phyloP scores from a whole-genome alignment of 2,329 filamentous ascomycete genomes.

The Cladosporium sphaerospermum region DNA sequence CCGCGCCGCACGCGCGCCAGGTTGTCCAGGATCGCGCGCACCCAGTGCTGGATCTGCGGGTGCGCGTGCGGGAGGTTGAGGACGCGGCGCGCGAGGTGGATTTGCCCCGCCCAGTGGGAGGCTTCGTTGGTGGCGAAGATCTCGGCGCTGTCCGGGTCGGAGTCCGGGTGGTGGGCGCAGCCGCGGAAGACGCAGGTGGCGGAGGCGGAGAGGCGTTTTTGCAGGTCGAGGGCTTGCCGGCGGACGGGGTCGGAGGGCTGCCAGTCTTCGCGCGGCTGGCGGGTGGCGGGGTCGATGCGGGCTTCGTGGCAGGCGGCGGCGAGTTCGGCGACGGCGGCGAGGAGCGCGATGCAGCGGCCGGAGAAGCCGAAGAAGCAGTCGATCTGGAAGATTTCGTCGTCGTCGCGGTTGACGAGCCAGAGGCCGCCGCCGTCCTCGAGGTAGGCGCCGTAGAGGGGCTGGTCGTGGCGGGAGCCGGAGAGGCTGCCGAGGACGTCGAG shows the following conservation, averaged over 20 bases:
- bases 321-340: slow-evolving; percentile 66
- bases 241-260: slow-evolving; percentile 50
- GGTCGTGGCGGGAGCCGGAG: slow-evolving; percentile 48
- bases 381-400: slow-evolving; percentile 51
- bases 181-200: slow-evolving; percentile 36
- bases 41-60: slow-evolving; percentile 55
- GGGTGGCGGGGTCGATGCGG: slow-evolving; percentile 51
- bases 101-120: slow-evolving; percentile 71
- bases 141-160: slow-evolving; percentile 54
- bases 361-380: slow-evolving; percentile 80
- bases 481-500: slow-evolving; percentile 72
- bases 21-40: slow-evolving; percentile 57
- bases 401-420: slow-evolving; percentile 30
- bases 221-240: slow-evolving; percentile 53
- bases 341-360: slow-evolving; percentile 60
- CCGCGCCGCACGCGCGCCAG: slow-evolving; percentile 58
- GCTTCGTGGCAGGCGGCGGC: slow-evolving; percentile 61
- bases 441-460: slow-evolving; percentile 37
- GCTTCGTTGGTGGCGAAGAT: slow-evolving; percentile 68
- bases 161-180: slow-evolving; percentile 41
- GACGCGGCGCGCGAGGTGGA: slow-evolving; percentile 70
- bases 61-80: slow-evolving; percentile 55
- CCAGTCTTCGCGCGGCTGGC: slow-evolving; percentile 50
- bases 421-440: slow-evolving; percentile 29
- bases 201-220: slow-evolving; percentile 55